A percentile compares a stretch with the other conserved stretches of the same genome.
These are phyloP conservation scores for Wickerhamomyces sydowiorum DNA, from an alignment of 805 yeast genomes.

Conservation along the genomic window DNA sequence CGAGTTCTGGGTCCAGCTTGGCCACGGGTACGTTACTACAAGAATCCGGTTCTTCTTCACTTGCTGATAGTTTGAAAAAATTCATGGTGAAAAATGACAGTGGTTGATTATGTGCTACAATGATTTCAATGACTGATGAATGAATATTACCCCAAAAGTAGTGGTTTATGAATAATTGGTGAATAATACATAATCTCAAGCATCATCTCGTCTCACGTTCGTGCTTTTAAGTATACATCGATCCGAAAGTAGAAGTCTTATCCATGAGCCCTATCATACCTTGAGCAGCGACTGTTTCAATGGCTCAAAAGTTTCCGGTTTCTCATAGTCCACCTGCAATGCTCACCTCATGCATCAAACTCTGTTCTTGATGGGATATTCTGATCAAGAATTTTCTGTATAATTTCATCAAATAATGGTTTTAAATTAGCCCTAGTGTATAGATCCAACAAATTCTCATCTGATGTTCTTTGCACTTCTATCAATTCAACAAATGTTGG, in stretches of 20 bases:
- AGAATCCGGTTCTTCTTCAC: background rate
- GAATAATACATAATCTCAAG: too few relatives aligned
- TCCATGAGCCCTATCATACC: too few relatives aligned
- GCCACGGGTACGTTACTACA: background rate
- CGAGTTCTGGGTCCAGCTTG: background rate
- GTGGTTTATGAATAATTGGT: too few relatives aligned
- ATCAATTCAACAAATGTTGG: conserved; percentile 85
- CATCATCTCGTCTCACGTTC: too few relatives aligned
- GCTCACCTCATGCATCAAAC: too few relatives aligned
- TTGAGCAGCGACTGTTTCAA: too few relatives aligned
- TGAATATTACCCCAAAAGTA: too few relatives aligned
- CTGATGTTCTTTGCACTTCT: conserved; percentile 42
- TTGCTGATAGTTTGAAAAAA: conserved; percentile 4
- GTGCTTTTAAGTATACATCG: too few relatives aligned
- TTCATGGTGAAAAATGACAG: conserved; percentile 2
- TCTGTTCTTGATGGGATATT: conserved; percentile 20
- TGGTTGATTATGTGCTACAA: background rate
- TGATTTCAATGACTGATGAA: too few relatives aligned
- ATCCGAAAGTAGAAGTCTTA: too few relatives aligned
- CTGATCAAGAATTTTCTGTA: conserved; percentile 28
- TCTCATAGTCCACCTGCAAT: too few relatives aligned
- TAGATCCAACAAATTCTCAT: conserved; percentile 27
- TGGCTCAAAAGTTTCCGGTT: too few relatives aligned
- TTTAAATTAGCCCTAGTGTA: conserved; percentile 28
- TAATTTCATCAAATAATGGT: conserved; percentile 41